Conservation (phyloP, 2,329 filamentous ascomycete genomes). For the Talaromyces sp. region DNA sequence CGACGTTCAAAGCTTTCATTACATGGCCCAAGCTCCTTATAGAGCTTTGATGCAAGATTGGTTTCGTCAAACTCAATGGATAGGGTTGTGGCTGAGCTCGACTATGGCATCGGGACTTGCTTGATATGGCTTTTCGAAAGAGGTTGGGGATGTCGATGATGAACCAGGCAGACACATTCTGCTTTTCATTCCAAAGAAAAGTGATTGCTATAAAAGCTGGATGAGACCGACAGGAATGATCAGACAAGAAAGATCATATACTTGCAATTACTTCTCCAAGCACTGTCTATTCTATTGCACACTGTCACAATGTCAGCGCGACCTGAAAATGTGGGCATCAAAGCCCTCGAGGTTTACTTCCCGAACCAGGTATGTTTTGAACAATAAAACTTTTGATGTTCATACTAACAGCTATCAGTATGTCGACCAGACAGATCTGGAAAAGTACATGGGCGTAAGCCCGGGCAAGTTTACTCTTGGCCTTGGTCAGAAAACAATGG, state of each 20-base stretch:
- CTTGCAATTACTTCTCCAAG: neutral
- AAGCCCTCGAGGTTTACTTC: neutral
- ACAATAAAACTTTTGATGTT: neutral
- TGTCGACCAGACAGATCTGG: slow-evolving; percentile 74
- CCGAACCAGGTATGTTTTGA: neutral
- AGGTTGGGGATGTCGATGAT: neutral
- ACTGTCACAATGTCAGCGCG: neutral
- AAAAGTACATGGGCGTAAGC: slow-evolving; percentile 78
- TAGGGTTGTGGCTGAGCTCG: neutral
- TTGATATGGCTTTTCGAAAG: neutral
- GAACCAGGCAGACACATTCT: neutral
- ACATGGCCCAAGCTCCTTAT: neutral
- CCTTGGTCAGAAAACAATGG: slow-evolving; percentile 85
- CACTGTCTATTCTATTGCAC: neutral
- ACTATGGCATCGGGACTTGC: neutral
- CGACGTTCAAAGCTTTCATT: neutral
- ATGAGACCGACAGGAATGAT: neutral
- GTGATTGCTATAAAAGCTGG: neutral
- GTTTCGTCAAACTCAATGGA: neutral
- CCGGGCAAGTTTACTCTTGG: slow-evolving; percentile 85
- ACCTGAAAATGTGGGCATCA: neutral
- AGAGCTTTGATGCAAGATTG: neutral
- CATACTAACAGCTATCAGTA: slow-evolving; percentile 50
- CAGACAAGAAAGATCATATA: neutral
- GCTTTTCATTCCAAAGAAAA: neutral